These are phyloP conservation scores for Amborella trichopoda DNA, from an alignment of 164 flowering plant species.

Conservation along the genomic window DNA sequence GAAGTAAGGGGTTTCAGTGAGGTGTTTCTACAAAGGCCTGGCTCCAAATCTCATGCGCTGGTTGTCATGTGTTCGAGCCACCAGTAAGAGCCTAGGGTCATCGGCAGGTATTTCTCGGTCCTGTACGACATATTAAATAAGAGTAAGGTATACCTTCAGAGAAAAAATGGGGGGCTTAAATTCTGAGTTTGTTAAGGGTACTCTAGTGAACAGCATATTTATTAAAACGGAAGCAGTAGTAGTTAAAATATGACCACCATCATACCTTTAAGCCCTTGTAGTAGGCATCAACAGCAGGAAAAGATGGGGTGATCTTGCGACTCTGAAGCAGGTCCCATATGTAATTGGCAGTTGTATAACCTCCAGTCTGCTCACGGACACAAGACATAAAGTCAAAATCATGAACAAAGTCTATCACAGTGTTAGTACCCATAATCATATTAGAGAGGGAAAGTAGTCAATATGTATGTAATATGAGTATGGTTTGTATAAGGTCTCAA, in stretches of 20 bases:
- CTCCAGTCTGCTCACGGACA: constrained; percentile 60
- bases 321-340: constrained; percentile 92
- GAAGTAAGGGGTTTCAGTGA: no score
- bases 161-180: neutral
- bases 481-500: no score
- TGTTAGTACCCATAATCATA: no score
- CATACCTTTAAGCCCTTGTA: constrained; percentile 59
- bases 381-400: no score
- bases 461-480: no score
- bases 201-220: no score
- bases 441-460: no score
- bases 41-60: constrained; percentile 27
- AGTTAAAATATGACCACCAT: no score
- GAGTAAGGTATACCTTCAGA: neutral
- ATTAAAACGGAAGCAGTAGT: no score
- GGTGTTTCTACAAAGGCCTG: neutral
- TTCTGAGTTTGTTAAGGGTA: neutral
- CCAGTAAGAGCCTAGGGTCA: constrained; percentile 59
- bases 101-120: constrained; percentile 70
- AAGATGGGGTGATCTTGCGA: constrained; percentile 31
- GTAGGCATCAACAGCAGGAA: constrained; percentile 78
- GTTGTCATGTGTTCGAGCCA: constrained; percentile 33
- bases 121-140: constrained; percentile 24
- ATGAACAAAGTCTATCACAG: no score
- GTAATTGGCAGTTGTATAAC: constrained; percentile 68